Evolutionary conservation across 805 yeast genomes (phyloP).

Genomic region (Dipodascus geniculatus): DNA sequence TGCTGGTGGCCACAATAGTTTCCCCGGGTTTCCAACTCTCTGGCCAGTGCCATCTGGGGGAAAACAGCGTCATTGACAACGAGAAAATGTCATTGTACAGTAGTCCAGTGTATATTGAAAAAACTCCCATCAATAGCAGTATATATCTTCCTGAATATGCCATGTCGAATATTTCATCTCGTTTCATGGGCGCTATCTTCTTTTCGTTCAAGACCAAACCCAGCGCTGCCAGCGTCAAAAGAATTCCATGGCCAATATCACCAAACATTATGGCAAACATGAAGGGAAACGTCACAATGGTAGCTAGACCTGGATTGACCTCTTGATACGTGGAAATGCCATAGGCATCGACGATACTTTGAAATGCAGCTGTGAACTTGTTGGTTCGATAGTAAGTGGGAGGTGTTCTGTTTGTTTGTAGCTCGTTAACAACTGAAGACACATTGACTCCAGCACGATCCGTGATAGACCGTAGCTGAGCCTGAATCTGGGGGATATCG

Average conservation of each 20-base stretch:
- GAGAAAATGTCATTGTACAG: conserved; percentile 92
- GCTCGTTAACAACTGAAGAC: conserved; percentile 39
- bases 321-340: conserved; percentile 91
- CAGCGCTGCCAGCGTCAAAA: conserved; percentile 62
- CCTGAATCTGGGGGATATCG: conserved; percentile 49
- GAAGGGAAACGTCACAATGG: conserved; percentile 91
- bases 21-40: conserved; percentile 56
- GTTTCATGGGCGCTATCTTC: conserved; percentile 48
- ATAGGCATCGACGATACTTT: conserved; percentile 87
- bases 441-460: conserved; percentile 31
- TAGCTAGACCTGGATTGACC: conserved; percentile 91
- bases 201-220: conserved; percentile 62
- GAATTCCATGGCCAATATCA: conserved; percentile 91
- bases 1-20: conserved; percentile 46
- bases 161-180: conserved; percentile 94
- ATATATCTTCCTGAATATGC: conserved; percentile 90
- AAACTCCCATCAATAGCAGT: conserved; percentile 83
- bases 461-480: conserved; percentile 51
- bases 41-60: conserved; percentile 92
- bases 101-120: conserved; percentile 91
- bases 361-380: conserved; percentile 87
- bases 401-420: conserved; percentile 74
- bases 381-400: conserved; percentile 91
- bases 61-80: conserved; percentile 75
- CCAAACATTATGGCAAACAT: conserved; percentile 99